Base-by-base conservation (phyloP, 2,329 filamentous ascomycete genomes). In the Remersonia thermophila region DNA sequence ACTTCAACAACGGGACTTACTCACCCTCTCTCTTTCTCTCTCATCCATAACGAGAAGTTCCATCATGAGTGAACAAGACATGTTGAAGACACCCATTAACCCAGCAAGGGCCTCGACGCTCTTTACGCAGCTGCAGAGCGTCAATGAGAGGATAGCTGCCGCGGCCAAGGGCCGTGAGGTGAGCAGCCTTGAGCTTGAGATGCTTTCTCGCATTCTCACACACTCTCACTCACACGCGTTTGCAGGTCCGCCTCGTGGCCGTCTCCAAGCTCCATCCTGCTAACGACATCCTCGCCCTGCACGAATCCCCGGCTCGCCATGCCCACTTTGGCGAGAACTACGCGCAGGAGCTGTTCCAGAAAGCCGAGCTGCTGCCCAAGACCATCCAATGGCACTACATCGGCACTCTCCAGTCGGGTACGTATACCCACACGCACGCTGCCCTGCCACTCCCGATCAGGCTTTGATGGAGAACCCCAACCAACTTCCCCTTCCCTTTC, bases 311-410 rank as follows among this genome's bases (percentile, higher is more conserved):
- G 1, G 57, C 63, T 20, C 58, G 62, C 1, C 83, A 87, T 37
- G 48, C 67, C 13, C 84, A 98, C 61, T 96, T 96, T 57, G 91
- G 91, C 50, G 91, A 98, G 62, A 98, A 98, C 66, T 98, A 98
- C 63, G 71, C 81, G 3, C 83, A 89, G 60, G 91, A 98, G 59
- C 72, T 98, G 36, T 69, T 71, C 40, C 81, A 93, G 56, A 98
- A 98, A 60, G 80, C 85, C 2, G 70, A 72, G 26, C 56, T 94
- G 14, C 71, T 98, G 9, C 89, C 91, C 0, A 62, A 63, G 30
- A 71, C 69, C 25, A 82, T 98, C 47, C 71, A 71, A 50, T 98
- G 91, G 91, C 91, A 98, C 60, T 95, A 96, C 59, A 98, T 96
- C 55, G 91, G 91, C 27, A 85, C 83, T 0, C 63, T 98, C 27